These are phyloP conservation scores for Escallonia herrerae DNA, from an alignment of 129 eudicot genomes.

Conservation along the genomic window DNA sequence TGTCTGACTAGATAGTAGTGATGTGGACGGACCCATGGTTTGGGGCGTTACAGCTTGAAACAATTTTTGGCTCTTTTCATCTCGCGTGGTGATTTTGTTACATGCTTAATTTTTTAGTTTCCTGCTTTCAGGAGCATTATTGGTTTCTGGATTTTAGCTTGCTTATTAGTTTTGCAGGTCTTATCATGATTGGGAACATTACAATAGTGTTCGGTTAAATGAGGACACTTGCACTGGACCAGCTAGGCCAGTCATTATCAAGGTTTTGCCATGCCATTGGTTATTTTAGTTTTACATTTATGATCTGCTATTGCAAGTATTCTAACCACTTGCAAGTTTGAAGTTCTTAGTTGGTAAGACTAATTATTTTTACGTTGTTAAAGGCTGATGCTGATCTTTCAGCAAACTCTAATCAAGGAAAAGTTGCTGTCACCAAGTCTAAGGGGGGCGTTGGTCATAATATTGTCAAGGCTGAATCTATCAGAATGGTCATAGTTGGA, in stretches of 20 bases:
- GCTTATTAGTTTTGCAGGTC: slow-evolving; percentile 49
- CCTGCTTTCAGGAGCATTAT: not conserved
- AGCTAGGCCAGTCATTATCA: slow-evolving; percentile 59
- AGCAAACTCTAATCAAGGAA: slow-evolving; percentile 55
- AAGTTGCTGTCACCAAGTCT: slow-evolving; percentile 34
- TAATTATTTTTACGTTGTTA: slow-evolving; percentile 33
- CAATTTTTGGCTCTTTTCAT: not conserved
- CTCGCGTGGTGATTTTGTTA: not conserved
- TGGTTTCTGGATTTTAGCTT: not conserved
- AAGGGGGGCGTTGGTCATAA: slow-evolving; percentile 27
- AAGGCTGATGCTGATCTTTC: slow-evolving; percentile 91
- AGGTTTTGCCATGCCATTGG: slow-evolving; percentile 36
- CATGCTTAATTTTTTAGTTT: not conserved
- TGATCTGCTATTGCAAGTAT: not conserved
- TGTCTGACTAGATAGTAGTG: too few relatives aligned
- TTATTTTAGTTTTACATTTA: not conserved
- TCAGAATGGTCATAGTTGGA: slow-evolving; percentile 66
- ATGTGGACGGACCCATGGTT: too few relatives aligned
- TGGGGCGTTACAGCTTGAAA: not conserved
- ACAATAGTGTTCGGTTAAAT: slow-evolving; percentile 70
- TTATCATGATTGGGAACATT: slow-evolving; percentile 92
- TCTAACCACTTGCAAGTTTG: slow-evolving; percentile 6
- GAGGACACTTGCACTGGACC: slow-evolving; percentile 85
- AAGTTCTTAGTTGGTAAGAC: slow-evolving; percentile 14
- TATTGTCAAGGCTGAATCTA: slow-evolving; percentile 30